Evolutionary conservation across 352 stramenopile genomes (phyloP), one percentile per base, ranked within the genome.

Genomic region (Pseudoperonospora humuli): DNA sequence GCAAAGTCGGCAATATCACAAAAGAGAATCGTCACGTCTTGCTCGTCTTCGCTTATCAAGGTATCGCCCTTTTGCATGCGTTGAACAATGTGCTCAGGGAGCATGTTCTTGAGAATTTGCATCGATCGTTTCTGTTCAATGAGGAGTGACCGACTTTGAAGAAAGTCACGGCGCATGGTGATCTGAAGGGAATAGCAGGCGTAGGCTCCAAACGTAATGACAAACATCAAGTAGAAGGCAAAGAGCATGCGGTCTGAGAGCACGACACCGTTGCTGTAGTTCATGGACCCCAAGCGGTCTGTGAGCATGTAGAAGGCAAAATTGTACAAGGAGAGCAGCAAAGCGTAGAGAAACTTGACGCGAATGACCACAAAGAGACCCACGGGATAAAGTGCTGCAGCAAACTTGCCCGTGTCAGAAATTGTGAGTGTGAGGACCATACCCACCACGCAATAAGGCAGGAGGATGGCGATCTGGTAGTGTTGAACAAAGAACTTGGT

Each of bases 11-110:
- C 65, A 34, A 92, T 91, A 34, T 93, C 76, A 41, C 77, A 93
- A 33, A 94, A 94, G 5, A 94, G 39, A 36, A 94, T 84, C 13
- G 82, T 91, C 50, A 94, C 79, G 34, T 92, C 80, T 33, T 87
- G 84, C 41, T 94, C 82, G 39, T 92, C 75, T 45, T 94, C 79
- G 28, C 73, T 88, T 50, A 92, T 91, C 9, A 84, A 39, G 1
- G 75, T 81, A 8, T 92, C 82, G 1, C 79, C 77, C 23, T 83
- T 80, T 40, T 93, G 78, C 77, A 93, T 88, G 5, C 79, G 74
- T 41, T 90, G 72, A 0, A 91, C 75, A 3, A 93, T 75, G 35
- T 93, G 82, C 31, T 90, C 74, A 0, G 79, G 82, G 0, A 91
- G 49, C 75, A 92, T 90, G 26, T 90, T 92, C 40, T 89, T 88